Evolutionary conservation across 805 yeast species (phyloP), one percentile per base, ranked within the genome.

Genomic region (Candida lessepsii): DNA sequence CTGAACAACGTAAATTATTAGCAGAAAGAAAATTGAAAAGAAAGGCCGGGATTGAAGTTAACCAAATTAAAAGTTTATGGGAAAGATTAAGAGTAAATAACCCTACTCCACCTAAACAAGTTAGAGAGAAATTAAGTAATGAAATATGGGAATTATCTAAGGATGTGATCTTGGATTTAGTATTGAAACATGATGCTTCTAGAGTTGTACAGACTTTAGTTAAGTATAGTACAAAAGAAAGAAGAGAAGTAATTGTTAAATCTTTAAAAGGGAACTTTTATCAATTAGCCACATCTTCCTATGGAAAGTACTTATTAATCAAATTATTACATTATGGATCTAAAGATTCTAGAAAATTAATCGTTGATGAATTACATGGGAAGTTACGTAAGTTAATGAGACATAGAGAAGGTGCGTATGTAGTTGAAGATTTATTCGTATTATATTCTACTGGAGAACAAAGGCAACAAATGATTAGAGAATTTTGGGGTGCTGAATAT

Each of bases 371-470:
- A 66, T 73, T 91, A 50, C 96, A 89, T 57, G 99, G 99, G 36
- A 82, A 83, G 53, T 77, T 87, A 55, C 76, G 96, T 61, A 91
- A 88, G 65, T 71, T 91, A 43, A 88, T 91, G 93, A 81, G 95
- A 71, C 97, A 91, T 67, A 83, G 86, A 68, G 98, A 91, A 73
- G 99, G 97, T 65, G 98, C 98, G 10, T 89, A 91, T 56, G 98
- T 91, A 28, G 89, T 90, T 49, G 98, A 91, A 65, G 99, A 91
- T 71, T 72, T 87, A 55, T 91, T 73, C 58, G 86, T 87, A 17
- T 76, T 89, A 42, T 91, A 90, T 62, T 80, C 96, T 9, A 79
- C 88, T 17, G 76, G 83, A 21, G 86, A 82, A 47, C 98, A 91
- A 65, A 86, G 79, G 62, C 78, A 79, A 41, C 96, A 87, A 65